Conservation (phyloP, 148 eudicot species). For the Cornus kousa region DNA sequence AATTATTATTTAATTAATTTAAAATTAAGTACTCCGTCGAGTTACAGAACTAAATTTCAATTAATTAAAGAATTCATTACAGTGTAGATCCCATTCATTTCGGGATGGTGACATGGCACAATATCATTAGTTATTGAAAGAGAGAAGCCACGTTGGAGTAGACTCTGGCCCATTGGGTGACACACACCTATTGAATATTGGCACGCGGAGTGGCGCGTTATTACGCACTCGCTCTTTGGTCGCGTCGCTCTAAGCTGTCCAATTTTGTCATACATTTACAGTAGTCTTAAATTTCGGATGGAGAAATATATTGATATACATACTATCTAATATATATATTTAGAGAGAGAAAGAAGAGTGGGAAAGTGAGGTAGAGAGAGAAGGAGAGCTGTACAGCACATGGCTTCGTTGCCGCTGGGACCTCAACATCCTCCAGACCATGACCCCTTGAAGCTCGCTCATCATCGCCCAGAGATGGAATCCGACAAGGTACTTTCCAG, state of each 20-base stretch:
- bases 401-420: neutral
- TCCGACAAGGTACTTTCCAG: slow-evolving; percentile 40
- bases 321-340: neutral
- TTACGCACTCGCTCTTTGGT: neutral
- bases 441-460: slow-evolving; percentile 10
- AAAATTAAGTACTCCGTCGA: too few relatives aligned
- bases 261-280: neutral
- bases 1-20: too few relatives aligned
- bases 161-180: too few relatives aligned
- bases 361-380: slow-evolving; percentile 6
- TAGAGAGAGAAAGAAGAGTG: slow-evolving; percentile 6
- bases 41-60: too few relatives aligned
- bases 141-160: neutral
- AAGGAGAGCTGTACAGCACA: slow-evolving; percentile 9
- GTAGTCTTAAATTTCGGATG: neutral
- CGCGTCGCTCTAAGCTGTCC: neutral
- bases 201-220: neutral
- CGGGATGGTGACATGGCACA: neutral
- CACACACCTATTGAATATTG: neutral
- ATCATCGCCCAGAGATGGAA: slow-evolving; percentile 31
- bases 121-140: neutral
- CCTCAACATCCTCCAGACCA: neutral
- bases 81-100: neutral
- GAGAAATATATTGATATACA: neutral
- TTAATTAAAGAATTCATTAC: too few relatives aligned